phyloP scores from a whole-genome alignment of 176 grass and related monocot species.

The Avena atlantica region DNA sequence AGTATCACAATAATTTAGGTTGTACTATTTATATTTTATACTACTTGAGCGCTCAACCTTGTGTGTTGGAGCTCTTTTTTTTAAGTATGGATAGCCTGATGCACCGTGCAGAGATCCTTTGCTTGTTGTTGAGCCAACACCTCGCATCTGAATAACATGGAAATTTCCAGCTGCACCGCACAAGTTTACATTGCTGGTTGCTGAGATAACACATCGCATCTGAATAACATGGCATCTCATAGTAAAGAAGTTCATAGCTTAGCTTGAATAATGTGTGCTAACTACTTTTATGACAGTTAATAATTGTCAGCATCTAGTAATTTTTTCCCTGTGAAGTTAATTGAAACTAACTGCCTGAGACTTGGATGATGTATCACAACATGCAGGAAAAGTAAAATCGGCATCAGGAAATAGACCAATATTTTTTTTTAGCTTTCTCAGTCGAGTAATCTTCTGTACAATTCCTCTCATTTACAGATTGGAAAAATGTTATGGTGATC shows the following conservation, averaged over 20 bases:
- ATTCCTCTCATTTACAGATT: background rate
- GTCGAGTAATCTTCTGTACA: background rate
- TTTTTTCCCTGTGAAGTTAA: background rate
- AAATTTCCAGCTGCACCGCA: constrained; percentile 37
- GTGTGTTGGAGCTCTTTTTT: constrained; percentile 41
- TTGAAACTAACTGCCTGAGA: background rate
- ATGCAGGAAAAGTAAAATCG: background rate
- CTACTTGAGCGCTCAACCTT: constrained; percentile 26
- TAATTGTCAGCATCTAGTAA: too few relatives aligned
- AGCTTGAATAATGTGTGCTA: background rate
- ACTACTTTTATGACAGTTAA: too few relatives aligned
- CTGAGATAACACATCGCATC: constrained; percentile 39
- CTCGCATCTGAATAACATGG: constrained; percentile 35
- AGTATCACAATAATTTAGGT: background rate
- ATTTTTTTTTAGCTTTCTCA: background rate
- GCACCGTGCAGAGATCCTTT: constrained; percentile 37
- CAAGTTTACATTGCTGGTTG: constrained; percentile 21
- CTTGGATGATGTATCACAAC: background rate
- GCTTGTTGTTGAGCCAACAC: constrained; percentile 37
- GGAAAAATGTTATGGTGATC: constrained; percentile 29
- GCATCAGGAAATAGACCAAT: background rate
- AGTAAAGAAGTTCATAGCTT: background rate
- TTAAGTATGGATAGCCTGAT: constrained; percentile 31
- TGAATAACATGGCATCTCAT: constrained; percentile 28
- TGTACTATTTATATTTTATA: constrained; percentile 19